These are phyloP conservation scores for Skeletonema menzelii DNA, from an alignment of 108 stramenopile genomes.

Conservation along the genomic window DNA sequence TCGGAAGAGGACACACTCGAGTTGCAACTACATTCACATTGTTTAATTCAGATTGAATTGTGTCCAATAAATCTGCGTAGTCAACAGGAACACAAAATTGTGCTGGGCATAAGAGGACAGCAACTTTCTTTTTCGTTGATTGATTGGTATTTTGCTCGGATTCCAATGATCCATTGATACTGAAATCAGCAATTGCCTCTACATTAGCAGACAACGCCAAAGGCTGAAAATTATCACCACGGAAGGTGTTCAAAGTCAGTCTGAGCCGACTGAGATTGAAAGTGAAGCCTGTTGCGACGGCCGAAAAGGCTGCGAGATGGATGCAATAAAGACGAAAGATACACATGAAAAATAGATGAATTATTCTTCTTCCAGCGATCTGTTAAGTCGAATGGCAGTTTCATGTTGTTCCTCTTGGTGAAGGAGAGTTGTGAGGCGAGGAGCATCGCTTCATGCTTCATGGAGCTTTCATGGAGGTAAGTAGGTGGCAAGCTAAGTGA, in stretches of 20 bases:
- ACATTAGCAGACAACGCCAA: not conserved
- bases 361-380: not conserved
- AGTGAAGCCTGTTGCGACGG: slow-evolving; percentile 1
- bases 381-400: not conserved
- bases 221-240: not conserved
- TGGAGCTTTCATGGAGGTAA: too few species aligned
- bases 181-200: not conserved
- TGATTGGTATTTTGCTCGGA: not conserved
- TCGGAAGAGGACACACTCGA: slow-evolving; percentile 60
- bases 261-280: not conserved
- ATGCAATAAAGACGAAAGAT: not conserved
- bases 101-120: slow-evolving; percentile 72
- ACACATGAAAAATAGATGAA: not conserved
- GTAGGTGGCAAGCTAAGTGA: too few species aligned
- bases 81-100: slow-evolving; percentile 84
- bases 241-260: not conserved
- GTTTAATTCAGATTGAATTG: slow-evolving; percentile 18
- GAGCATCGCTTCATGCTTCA: too few species aligned
- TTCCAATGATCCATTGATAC: not conserved
- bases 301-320: not conserved
- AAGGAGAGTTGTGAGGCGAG: too few species aligned
- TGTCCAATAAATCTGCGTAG: slow-evolving; percentile 55
- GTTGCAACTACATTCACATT: slow-evolving; percentile 45
- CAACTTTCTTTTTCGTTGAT: slow-evolving; percentile 4
- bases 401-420: too few species aligned